These are phyloP conservation scores for Passalora sequoiae DNA, from an alignment of 2,329 filamentous ascomycete genomes.

Conservation along the genomic window DNA sequence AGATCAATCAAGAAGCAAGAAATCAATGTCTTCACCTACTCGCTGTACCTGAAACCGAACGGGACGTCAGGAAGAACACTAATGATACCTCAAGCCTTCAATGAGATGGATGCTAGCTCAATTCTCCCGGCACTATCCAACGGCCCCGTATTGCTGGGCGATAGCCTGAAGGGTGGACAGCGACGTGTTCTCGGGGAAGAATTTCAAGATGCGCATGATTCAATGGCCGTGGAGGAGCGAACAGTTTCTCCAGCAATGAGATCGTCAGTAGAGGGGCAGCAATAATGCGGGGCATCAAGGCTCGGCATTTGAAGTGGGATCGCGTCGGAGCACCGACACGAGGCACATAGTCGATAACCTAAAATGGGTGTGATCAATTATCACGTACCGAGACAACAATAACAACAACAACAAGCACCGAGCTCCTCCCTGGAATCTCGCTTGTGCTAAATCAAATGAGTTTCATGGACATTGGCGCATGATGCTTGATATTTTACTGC, in stretches of 20 bases:
- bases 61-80: neutral
- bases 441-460: too few species aligned
- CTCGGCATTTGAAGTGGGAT: neutral
- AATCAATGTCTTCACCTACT: neutral
- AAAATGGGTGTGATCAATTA: too few species aligned
- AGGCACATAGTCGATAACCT: too few species aligned
- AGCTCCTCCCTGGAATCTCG: too few species aligned
- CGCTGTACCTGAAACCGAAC: neutral
- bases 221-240: neutral
- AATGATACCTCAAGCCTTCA: too few species aligned
- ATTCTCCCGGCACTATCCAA: neutral
- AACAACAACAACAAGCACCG: too few species aligned
- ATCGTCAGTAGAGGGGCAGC: neutral
- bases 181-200: slow-evolving; percentile 3
- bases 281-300: neutral
- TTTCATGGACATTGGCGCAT: too few species aligned
- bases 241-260: slow-evolving; percentile 9
- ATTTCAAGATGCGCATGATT: neutral
- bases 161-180: neutral
- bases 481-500: too few species aligned
- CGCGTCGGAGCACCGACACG: neutral
- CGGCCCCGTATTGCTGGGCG: neutral
- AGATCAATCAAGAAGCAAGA: neutral
- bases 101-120: neutral
- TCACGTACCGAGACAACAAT: too few species aligned